phyloP scores from a whole-genome alignment of 352 stramenopile genomes.

The Phytophthora pseudosyringae region DNA sequence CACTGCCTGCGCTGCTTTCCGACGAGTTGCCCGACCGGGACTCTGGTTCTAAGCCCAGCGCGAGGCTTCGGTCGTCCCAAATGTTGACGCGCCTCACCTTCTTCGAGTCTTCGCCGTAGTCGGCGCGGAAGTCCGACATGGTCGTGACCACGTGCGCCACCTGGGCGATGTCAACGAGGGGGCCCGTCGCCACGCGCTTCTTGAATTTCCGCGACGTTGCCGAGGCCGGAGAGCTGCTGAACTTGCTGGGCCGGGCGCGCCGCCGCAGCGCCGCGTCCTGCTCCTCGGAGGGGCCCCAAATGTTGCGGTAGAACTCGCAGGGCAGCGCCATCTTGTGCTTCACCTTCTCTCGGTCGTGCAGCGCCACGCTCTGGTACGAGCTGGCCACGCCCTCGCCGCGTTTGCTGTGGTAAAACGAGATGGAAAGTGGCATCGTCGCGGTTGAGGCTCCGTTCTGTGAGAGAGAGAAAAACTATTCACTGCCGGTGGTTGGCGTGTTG shows the following conservation, averaged over 20 bases:
- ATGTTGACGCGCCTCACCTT: constrained; percentile 50
- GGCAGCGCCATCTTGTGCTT: constrained; percentile 44
- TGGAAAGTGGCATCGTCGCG: constrained; percentile 48
- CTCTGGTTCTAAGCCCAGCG: constrained; percentile 26
- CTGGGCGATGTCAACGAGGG: constrained; percentile 71
- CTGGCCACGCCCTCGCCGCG: constrained; percentile 20
- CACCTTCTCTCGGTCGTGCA: constrained; percentile 44
- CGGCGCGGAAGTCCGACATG: constrained; percentile 69
- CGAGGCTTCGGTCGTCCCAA: constrained; percentile 52
- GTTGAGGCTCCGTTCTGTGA: constrained; percentile 2
- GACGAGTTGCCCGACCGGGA: constrained; percentile 3
- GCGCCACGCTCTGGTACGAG: constrained; percentile 44
- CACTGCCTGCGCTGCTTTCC: constrained; percentile 15
- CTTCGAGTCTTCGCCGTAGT: constrained; percentile 54
- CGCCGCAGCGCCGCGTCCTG: constrained; percentile 33
- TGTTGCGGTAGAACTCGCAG: constrained; percentile 69
- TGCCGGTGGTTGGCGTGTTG: constrained; percentile 17
- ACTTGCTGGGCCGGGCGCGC: constrained; percentile 30
- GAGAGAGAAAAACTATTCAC: constrained; percentile 22
- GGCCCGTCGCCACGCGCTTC: constrained; percentile 42
- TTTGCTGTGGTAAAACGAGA: constrained; percentile 56
- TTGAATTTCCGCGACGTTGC: constrained; percentile 37
- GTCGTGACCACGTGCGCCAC: constrained; percentile 77
- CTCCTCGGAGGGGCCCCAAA: constrained; percentile 48
- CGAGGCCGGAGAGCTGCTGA: constrained; percentile 24